Base-by-base conservation (phyloP, 164 flowering plant genomes). In the Malania oleifera region DNA sequence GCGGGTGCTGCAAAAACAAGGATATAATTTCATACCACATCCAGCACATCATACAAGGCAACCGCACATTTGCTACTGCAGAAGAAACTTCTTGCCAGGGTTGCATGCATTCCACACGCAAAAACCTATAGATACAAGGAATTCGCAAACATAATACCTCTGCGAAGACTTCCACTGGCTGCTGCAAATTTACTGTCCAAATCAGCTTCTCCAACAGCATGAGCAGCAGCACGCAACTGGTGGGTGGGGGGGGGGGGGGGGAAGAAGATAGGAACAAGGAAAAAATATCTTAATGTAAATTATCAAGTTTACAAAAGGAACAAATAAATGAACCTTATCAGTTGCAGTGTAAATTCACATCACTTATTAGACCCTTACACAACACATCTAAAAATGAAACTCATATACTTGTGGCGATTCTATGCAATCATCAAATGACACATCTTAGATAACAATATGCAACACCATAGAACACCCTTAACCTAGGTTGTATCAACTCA, bases 131-230 rank as follows among this genome's bases (percentile, higher is more conserved):
- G 65, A 53, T 85, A 85, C 22, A 83, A 63, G 19, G 92, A 85
- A 61, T 83, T 83, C 0, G 89, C 93, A 82, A 93, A 93, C 90
- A 93, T 90, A 20, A 93, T 88, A 60, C 96, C 99, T 31, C 93
- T 82, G 1, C 90, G 86, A 27, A 95, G 83, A 75, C 97, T 85
- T 71, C 82, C 93, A 68, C 97, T 81, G 19, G 85, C 91, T 22
- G 82, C 93, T 19, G 75, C 78, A 77, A 95, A 95, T 67, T 93
- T 90, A 39, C 46, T 76, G 73, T 90, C 97, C 62, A 93, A 72
- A 74, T 70, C 79, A 19, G 49, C 78, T 70, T 91, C 99, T 51
- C 99, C 99, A n/a, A 95, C 99, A 34, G 97, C 97, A 57, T 77
- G 61, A 55, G 97, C 96, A 64, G 99, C 99, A 52, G 73, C 84